phyloP scores from a whole-genome alignment of 2,329 filamentous ascomycete species.

The Aureobasidium sp. region DNA sequence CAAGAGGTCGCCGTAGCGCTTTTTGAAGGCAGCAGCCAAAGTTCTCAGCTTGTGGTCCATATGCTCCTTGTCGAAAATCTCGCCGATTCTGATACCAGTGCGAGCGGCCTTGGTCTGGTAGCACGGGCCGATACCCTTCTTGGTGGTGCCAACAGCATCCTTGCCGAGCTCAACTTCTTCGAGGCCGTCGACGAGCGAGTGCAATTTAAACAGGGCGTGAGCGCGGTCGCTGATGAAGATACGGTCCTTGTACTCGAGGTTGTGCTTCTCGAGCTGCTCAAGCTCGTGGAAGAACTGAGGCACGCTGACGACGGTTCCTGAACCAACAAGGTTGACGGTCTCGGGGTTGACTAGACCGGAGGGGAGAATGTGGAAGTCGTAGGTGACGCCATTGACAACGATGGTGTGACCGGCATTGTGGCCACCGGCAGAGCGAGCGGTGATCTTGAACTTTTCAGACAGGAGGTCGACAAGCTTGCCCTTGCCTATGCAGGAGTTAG shows the following conservation, averaged over 20 bases:
- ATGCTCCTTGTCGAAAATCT: slow-evolving; percentile 58
- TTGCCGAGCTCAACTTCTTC: slow-evolving; percentile 48
- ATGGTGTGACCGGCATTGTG: slow-evolving; percentile 52
- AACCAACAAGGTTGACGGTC: slow-evolving; percentile 64
- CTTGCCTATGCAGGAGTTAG: slow-evolving; percentile 30
- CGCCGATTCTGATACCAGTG: slow-evolving; percentile 58
- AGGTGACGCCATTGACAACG: slow-evolving; percentile 38
- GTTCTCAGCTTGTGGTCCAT: slow-evolving; percentile 61
- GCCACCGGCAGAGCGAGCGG: slow-evolving; percentile 53
- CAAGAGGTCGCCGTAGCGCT: slow-evolving; percentile 60
- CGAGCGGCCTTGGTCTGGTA: slow-evolving; percentile 59
- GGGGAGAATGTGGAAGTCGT: slow-evolving; percentile 55
- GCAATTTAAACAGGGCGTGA: slow-evolving; percentile 59
- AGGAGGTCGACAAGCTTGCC: slow-evolving; percentile 50
- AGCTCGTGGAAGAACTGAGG: slow-evolving; percentile 62
- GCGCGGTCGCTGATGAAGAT: slow-evolving; percentile 59
- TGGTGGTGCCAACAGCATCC: slow-evolving; percentile 45
- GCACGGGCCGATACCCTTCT: slow-evolving; percentile 45
- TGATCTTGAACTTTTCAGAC: slow-evolving; percentile 44
- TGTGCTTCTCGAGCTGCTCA: slow-evolving; percentile 52
- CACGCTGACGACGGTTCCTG: slow-evolving; percentile 61
- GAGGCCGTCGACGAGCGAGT: slow-evolving; percentile 61
- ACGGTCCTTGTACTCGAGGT: slow-evolving; percentile 50
- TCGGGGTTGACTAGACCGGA: slow-evolving; percentile 65
- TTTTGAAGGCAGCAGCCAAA: slow-evolving; percentile 57